Evolutionary conservation across 768 basidiomycete species (phyloP).

Genomic region (Pulveroboletus sp.): DNA sequence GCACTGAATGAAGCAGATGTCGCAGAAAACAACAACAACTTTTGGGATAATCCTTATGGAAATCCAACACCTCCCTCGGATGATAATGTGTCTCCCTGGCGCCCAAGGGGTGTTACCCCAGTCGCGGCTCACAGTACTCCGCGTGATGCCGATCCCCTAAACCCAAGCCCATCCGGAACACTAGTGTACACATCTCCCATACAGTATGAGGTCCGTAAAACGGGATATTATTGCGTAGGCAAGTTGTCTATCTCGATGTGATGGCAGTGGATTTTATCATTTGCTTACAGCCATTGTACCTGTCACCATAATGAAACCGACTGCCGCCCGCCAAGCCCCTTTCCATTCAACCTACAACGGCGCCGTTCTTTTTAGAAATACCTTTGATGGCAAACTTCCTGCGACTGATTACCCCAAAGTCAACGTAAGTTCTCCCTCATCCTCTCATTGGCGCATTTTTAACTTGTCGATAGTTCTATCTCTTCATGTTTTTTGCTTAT

Average conservation of each 20-base stretch:
- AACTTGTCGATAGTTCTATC: constrained; percentile 67
- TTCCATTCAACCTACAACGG: constrained; percentile 80
- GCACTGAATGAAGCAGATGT: constrained; percentile 44
- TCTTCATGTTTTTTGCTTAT: constrained; percentile 82
- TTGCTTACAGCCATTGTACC: constrained; percentile 71
- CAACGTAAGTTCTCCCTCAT: constrained; percentile 53
- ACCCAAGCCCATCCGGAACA: constrained; percentile 49
- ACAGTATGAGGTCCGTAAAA: constrained; percentile 78
- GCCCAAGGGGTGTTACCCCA: constrained; percentile 22
- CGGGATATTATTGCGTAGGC: constrained; percentile 97
- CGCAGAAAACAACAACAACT: constrained; percentile 23
- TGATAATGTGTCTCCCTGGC: constrained; percentile 52
- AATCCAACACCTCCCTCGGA: constrained; percentile 53
- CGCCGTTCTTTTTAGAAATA: constrained; percentile 80
- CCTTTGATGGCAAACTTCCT: constrained; percentile 83
- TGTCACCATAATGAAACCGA: constrained; percentile 65
- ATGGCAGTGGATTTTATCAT: constrained; percentile 1
- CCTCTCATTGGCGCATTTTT: background rate
- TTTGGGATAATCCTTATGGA: constrained; percentile 62
- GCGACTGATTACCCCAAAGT: constrained; percentile 98
- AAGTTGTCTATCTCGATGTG: constrained; percentile 31
- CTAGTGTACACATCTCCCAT: constrained; percentile 68
- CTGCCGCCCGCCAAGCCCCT: constrained; percentile 37
- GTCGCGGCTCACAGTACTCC: constrained; percentile 5
- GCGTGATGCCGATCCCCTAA: constrained; percentile 33